Evolutionary conservation across 73 alveolate species (phyloP).

Genomic region (Paramecium sexaurelia): DNA sequence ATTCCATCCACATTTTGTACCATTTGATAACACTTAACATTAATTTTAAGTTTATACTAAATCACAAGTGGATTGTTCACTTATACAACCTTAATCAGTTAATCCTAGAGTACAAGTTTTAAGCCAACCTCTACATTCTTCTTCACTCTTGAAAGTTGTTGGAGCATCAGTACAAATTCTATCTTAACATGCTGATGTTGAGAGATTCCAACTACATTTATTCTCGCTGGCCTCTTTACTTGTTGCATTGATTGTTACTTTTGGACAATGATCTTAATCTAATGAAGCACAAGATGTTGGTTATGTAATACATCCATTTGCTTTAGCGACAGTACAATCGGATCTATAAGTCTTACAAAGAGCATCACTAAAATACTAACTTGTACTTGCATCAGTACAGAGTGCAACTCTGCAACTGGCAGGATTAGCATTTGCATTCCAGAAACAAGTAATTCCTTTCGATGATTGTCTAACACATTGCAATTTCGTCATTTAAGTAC

Average conservation of each 20-base stretch:
- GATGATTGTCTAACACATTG: neutral
- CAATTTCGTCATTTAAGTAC: neutral
- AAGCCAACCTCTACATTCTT: neutral
- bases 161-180: constrained; percentile 45
- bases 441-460: neutral
- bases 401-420: constrained; percentile 29
- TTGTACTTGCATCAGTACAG: constrained; percentile 6
- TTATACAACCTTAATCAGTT: neutral
- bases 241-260: neutral
- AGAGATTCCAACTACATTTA: neutral
- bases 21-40: constrained; percentile 33
- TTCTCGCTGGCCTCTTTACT: neutral
- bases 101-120: neutral
- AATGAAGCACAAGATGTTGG: neutral
- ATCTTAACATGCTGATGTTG: neutral
- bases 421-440: neutral
- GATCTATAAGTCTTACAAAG: neutral
- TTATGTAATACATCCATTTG: neutral
- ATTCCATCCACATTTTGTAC: constrained; percentile 57
- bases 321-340: constrained; percentile 16
- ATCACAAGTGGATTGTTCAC: neutral
- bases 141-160: neutral
- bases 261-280: neutral
- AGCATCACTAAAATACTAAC: neutral
- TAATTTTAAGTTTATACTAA: neutral